These are phyloP conservation scores for Quercus agrifolia DNA, from an alignment of 306 rosid species.

Conservation along the genomic window DNA sequence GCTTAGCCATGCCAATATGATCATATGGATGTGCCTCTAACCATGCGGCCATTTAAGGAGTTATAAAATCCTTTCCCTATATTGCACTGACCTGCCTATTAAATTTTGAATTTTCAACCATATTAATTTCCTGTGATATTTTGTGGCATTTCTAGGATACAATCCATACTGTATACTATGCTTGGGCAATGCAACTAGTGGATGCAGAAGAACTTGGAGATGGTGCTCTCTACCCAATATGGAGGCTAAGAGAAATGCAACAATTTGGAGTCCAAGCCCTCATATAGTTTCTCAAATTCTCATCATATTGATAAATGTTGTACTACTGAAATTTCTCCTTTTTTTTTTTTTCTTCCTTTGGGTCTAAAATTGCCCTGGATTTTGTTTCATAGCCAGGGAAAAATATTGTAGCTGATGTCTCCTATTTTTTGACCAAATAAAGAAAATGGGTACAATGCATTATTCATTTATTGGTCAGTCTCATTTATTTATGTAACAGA, in stretches of 20 bases:
- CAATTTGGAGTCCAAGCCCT: slow-evolving; percentile 75
- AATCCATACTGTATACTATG: slow-evolving; percentile 70
- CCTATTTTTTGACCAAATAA: not conserved
- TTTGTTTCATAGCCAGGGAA: slow-evolving; percentile 28
- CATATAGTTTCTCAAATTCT: slow-evolving; percentile 37
- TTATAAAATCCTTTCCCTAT: not conserved
- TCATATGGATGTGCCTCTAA: not conserved
- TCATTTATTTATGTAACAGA: not conserved
- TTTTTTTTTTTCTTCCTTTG: not conserved
- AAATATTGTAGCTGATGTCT: slow-evolving; percentile 2
- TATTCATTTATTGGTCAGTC: not conserved
- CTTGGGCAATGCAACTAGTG: slow-evolving; percentile 88
- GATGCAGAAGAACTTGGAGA: slow-evolving; percentile 70
- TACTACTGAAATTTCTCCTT: slow-evolving; percentile 7
- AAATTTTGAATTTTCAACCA: not conserved
- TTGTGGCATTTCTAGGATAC: slow-evolving; percentile 51
- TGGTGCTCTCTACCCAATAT: slow-evolving; percentile 60
- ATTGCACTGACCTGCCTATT: not conserved
- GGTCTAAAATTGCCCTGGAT: slow-evolving; percentile 14
- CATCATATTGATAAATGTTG: slow-evolving; percentile 16
- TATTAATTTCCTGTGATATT: not conserved
- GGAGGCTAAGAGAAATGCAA: slow-evolving; percentile 88
- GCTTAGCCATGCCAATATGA: not conserved
- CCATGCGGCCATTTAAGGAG: not conserved
- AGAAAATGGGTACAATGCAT: not conserved